Conservation (phyloP, 352 stramenopile genomes). For the Pythium utonaiense region DNA sequence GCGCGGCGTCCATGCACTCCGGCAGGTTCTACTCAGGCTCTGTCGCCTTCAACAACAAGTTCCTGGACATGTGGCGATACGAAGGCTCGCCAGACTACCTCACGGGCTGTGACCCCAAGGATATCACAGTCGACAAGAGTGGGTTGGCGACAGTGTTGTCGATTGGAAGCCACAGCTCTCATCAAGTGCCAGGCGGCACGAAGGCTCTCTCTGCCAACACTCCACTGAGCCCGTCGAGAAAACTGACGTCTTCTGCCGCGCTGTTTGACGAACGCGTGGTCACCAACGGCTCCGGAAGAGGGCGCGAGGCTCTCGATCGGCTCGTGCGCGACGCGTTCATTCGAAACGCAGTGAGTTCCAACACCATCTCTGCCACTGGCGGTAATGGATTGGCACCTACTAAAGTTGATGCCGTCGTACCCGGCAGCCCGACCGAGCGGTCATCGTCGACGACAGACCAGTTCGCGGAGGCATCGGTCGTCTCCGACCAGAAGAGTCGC, state of each 20-base stretch:
- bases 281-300: constrained; percentile 36
- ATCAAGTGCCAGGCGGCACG: neutral
- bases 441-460: too few relatives aligned
- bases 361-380: neutral
- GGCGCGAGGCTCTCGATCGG: constrained; percentile 52
- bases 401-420: neutral
- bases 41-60: constrained; percentile 76
- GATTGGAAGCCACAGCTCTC: too few relatives aligned
- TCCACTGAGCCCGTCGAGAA: constrained; percentile 19
- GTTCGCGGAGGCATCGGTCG: too few relatives aligned
- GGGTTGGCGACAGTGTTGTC: too few relatives aligned
- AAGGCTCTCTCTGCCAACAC: neutral
- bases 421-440: neutral
- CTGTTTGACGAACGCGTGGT: constrained; percentile 48
- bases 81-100: constrained; percentile 79
- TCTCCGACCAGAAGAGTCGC: too few relatives aligned
- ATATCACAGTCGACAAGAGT: neutral
- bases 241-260: constrained; percentile 27
- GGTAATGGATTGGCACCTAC: neutral
- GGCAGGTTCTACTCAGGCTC: constrained; percentile 70
- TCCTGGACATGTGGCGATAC: constrained; percentile 78
- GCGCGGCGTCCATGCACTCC: constrained; percentile 57
- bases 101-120: constrained; percentile 25
- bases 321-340: constrained; percentile 49
- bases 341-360: constrained; percentile 14